Percentiles rank a stretch among this genome's conserved stretches.
Evolutionary conservation across 2,329 filamentous ascomycete species (phyloP).

Genomic region (Sporothrix variecibatus): DNA sequence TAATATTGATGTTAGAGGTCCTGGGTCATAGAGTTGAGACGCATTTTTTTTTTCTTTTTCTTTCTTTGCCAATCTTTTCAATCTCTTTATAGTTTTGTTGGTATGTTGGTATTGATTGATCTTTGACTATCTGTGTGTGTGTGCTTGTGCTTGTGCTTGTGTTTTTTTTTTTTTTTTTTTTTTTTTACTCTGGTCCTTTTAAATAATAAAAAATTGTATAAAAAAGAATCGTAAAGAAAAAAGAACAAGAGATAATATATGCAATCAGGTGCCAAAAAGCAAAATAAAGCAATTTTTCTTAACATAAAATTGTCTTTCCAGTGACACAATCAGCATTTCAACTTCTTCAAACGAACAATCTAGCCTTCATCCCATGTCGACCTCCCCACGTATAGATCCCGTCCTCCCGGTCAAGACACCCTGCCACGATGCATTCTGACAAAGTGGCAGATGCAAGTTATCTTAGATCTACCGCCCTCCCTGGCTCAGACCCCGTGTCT

Average conservation of each 20-base stretch:
- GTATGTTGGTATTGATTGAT: no score
- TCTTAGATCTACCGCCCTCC: conserved; percentile 1
- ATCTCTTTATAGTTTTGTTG: no score
- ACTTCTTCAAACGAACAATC: neutral
- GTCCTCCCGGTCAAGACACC: neutral
- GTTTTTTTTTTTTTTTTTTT: neutral
- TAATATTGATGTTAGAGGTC: no score
- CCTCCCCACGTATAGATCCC: neutral
- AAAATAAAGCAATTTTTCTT: no score
- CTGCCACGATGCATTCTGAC: neutral
- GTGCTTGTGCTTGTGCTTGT: no score
- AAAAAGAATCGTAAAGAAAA: neutral
- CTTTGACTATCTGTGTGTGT: no score
- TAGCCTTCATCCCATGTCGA: neutral
- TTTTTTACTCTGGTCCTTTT: neutral
- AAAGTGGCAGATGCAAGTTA: conserved; percentile 17
- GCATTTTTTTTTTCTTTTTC: no score
- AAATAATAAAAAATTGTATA: no score
- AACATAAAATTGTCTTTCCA: no score
- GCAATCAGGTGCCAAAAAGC: no score
- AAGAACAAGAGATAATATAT: neutral
- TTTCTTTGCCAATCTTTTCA: no score
- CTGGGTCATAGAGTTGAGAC: no score
- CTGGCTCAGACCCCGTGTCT: neutral
- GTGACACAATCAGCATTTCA: neutral